Evolutionary conservation across 768 basidiomycete genomes (phyloP), one percentile per base, ranked within the genome.

Genomic region (Leccinum arenicola): DNA sequence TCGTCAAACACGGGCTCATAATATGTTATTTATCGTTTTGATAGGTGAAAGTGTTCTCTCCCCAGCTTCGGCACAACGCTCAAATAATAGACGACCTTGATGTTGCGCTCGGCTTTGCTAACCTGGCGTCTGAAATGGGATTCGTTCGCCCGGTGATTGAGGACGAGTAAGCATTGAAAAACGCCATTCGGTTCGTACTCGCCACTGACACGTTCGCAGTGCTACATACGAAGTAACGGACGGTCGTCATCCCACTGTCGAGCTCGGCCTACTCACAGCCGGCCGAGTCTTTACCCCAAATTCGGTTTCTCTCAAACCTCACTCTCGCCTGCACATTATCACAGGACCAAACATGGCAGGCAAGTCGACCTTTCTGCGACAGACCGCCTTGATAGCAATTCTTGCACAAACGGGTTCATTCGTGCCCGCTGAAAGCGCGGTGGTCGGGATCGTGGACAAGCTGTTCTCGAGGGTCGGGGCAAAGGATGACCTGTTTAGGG

Each of bases 291-390:
- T 96, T 72, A 91, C 86, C 1, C 87, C 95, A 0, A 98, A 98
- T 71, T 87, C 88, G 2, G 79, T 94, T 21, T 64, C 76, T 15
- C 79, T 98, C 66, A 76, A 76, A 3, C 76, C 84, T 1, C 66
- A 74, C 12, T 85, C 87, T 15, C 84, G 83, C 29, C 67, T 97
- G 10, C 95, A 96, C 63, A 70, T 88, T 21, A 90, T 98, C 61
- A 98, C 95, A 6, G 95, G 95, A 0, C 95, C 96, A 0, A 98
- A 97, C 67, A 95, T 94, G 92, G 93, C 89, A 6, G 91, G 91
- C 55, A 99, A 99, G 74, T 95, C 93, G 3, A 98, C 96, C 0
- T 80, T 93, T 25, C 81, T 99, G 36, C 89, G 96, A 29, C 95
- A 97, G 70, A 91, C 86, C 0, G 96, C 96, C 15, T 79, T 98